A percentile compares a stretch with the other conserved stretches of the same genome.
Conservation (phyloP, 2,329 filamentous ascomycete genomes). For the Fusarium sororula region DNA sequence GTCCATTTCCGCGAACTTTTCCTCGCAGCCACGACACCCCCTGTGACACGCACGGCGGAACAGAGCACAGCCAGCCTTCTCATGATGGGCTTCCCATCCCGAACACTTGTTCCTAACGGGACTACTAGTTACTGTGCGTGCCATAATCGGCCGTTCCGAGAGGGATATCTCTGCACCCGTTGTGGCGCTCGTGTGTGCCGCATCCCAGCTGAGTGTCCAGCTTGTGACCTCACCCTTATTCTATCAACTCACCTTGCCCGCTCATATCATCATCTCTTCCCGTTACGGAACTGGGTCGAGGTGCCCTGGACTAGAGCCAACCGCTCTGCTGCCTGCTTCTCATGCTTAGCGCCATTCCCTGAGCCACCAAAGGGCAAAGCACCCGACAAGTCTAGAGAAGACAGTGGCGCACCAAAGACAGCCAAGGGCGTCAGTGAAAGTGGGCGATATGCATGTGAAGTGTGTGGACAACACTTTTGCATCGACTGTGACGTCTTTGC, state of each 20-base stretch:
- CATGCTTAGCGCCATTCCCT: conserved; percentile 81
- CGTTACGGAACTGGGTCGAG: conserved; percentile 88
- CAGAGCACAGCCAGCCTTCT: conserved; percentile 73
- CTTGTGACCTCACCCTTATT: conserved; percentile 90
- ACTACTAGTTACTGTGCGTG: conserved; percentile 86
- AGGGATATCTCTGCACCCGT: conserved; percentile 90
- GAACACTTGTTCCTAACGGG: conserved; percentile 74
- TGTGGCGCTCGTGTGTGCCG: conserved; percentile 90
- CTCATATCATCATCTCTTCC: conserved; percentile 94
- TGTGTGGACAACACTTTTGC: conserved; percentile 92
- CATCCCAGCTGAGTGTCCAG: conserved; percentile 88
- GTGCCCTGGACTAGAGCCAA: conserved; percentile 82
- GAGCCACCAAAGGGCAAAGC: conserved; percentile 44
- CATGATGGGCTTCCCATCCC: conserved; percentile 98
- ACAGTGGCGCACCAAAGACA: conserved; percentile 29
- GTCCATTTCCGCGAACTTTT: conserved; percentile 87
- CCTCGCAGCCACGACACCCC: conserved; percentile 87
- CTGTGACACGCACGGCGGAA: conserved; percentile 75
- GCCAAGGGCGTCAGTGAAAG: conserved; percentile 81
- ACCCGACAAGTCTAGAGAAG: conserved; percentile 37
- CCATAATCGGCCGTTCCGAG: conserved; percentile 81
- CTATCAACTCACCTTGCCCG: conserved; percentile 91
- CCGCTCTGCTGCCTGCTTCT: conserved; percentile 73
- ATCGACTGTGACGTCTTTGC: conserved; percentile 97
- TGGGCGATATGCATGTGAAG: conserved; percentile 85